Conservation (phyloP, 106 monocot species). For the Dendrobium officinale region DNA sequence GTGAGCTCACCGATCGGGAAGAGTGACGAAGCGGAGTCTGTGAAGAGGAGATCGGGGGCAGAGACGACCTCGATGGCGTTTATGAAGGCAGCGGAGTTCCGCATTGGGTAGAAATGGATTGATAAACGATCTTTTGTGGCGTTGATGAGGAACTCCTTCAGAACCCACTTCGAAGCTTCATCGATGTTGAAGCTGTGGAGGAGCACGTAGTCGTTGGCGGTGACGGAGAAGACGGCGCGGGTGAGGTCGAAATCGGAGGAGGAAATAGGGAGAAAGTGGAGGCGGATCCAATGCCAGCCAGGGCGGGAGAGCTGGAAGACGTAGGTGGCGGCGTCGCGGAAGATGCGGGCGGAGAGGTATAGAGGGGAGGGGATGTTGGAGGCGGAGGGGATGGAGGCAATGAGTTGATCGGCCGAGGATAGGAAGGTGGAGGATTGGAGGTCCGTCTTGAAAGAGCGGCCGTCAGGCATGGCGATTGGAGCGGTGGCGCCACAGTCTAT, state of each 20-base stretch:
- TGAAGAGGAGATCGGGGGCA: slow-evolving; percentile 48
- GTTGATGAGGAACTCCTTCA: slow-evolving; percentile 78
- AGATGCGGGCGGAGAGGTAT: slow-evolving; percentile 72
- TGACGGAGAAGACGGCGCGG: slow-evolving; percentile 56
- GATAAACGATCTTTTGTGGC: slow-evolving; percentile 41
- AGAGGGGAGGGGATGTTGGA: slow-evolving; percentile 53
- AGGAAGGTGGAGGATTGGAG: slow-evolving; percentile 44
- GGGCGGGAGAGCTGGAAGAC: slow-evolving; percentile 51
- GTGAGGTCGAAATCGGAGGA: slow-evolving; percentile 39
- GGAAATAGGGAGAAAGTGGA: slow-evolving; percentile 67
- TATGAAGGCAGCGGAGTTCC: slow-evolving; percentile 64
- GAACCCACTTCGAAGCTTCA: slow-evolving; percentile 20
- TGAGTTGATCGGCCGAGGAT: slow-evolving; percentile 32
- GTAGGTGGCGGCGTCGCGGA: slow-evolving; percentile 59
- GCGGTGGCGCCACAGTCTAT: slow-evolving; percentile 63
- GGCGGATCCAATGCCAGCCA: slow-evolving; percentile 84
- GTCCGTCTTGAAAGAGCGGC: slow-evolving; percentile 63
- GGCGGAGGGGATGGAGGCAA: slow-evolving; percentile 30
- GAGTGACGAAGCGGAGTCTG: slow-evolving; percentile 34
- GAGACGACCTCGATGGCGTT: slow-evolving; percentile 85
- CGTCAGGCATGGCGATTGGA: slow-evolving; percentile 34
- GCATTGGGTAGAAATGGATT: slow-evolving; percentile 47
- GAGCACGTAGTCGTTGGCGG: slow-evolving; percentile 60
- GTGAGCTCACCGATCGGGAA: slow-evolving; percentile 23
- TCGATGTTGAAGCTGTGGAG: slow-evolving; percentile 61